These are phyloP conservation scores for Sporothrix humicola DNA, from an alignment of 2,329 filamentous ascomycete species.

Conservation along the genomic window DNA sequence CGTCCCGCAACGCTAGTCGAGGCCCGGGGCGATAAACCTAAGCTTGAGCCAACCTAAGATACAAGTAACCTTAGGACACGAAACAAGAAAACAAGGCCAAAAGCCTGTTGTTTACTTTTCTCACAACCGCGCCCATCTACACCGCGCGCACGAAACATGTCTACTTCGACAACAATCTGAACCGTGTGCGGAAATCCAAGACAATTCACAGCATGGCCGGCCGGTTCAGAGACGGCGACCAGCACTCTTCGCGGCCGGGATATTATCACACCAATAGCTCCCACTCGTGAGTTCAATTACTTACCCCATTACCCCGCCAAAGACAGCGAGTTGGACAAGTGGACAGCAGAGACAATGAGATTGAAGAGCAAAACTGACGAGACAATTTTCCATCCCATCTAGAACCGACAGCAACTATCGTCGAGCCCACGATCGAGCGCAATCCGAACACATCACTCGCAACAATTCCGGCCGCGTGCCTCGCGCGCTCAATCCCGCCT, in stretches of 20 bases:
- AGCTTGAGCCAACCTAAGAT: constrained; percentile 3
- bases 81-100: constrained; percentile 16
- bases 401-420: constrained; percentile 12
- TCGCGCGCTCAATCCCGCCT: neutral
- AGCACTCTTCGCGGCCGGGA: constrained; percentile 28
- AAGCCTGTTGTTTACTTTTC: constrained; percentile 26
- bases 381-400: neutral
- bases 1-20: constrained; percentile 27
- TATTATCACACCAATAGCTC: constrained; percentile 28
- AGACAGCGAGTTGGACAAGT: neutral
- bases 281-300: constrained; percentile 29
- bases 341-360: neutral
- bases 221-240: constrained; percentile 13
- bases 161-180: constrained; percentile 28
- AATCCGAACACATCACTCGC: constrained; percentile 27
- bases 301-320: constrained; percentile 27
- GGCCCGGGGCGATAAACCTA: constrained; percentile 23
- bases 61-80: constrained; percentile 7
- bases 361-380: neutral
- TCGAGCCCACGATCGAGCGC: constrained; percentile 27
- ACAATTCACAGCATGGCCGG: constrained; percentile 32
- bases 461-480: constrained; percentile 8
- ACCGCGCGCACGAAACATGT: constrained; percentile 30
- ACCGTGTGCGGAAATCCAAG: constrained; percentile 12
- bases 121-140: constrained; percentile 6